Evolutionary conservation across 176 grass and related monocot genomes (phyloP), one percentile per base, ranked within the genome.

Genomic region (Bonia amplexicaulis): DNA sequence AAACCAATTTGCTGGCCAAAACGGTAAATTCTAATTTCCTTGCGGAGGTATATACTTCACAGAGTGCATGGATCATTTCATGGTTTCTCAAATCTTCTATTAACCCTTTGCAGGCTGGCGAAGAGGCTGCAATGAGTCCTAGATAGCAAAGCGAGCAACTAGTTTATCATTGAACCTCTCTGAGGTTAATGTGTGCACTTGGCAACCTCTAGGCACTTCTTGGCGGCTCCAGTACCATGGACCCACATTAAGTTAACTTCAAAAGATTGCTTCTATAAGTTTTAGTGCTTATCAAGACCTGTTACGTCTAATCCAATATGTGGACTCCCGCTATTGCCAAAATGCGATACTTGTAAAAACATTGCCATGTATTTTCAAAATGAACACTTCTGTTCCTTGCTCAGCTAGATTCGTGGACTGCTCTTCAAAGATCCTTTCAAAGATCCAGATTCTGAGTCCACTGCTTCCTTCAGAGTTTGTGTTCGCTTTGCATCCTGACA

Each of bases 1-100:
- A 91, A 85, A 90, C 95, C 60, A 90, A 71, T 69, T 79, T 88
- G 25, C 82, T 95, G 59, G 70, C 90, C 14, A 87, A 97, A 77
- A 88, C 80, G 47, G 95, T 97, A 93, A 80, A 52, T 76, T 76
- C 3, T 88, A 46, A 74, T 66, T 47, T 69, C 57, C 17, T 39
- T 71, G n/a, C 0, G 20, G 41, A 80, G 45, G 4, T 70, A 22
- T 23, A 62, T 68, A 58, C 31, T 83, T 84, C 85, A 73, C 16
- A 54, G 62, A 54, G 31, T 14, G 41, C 45, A 37, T 69, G 31
- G 8, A 83, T 84, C 23, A 26, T 74, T 83, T 71, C 49, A 41
- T 76, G 40, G 31, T 70, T 79, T 82, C 83, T 86, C 23, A 85
- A 22, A 65, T 77, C 76, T 19, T 69, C 16, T 74, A 62, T 79